Conservation (phyloP, 805 yeast species). For the Barnettozyma salicaria region DNA sequence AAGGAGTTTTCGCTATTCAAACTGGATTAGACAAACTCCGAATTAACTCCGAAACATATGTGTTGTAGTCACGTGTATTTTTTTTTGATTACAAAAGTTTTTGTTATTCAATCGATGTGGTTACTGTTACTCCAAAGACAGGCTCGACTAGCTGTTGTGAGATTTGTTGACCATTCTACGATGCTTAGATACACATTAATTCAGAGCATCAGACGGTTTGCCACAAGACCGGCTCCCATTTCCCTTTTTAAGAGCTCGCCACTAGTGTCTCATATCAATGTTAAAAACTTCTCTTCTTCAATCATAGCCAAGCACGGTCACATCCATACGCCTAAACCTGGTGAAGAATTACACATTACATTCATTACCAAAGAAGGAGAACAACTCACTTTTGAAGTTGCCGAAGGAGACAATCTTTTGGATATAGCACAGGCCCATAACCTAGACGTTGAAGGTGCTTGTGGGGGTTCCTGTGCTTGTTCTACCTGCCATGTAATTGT, state of each 20-base stretch:
- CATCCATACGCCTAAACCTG: slow-evolving; percentile 82
- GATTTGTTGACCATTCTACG: too few relatives aligned
- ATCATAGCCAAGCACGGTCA: slow-evolving; percentile 60
- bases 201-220: too few relatives aligned
- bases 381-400: slow-evolving; percentile 75
- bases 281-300: slow-evolving; percentile 28
- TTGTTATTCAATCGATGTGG: background rate
- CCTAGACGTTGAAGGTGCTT: slow-evolving; percentile 95
- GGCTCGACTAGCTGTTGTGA: too few relatives aligned
- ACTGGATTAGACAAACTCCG: background rate
- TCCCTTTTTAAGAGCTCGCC: too few relatives aligned
- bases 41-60: too few relatives aligned
- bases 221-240: too few relatives aligned
- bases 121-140: too few relatives aligned
- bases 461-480: slow-evolving; percentile 99
- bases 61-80: background rate
- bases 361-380: slow-evolving; percentile 89
- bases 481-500: slow-evolving; percentile 96
- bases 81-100: background rate
- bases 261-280: too few relatives aligned
- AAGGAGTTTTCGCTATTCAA: slow-evolving; percentile 4
- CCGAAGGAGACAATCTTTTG: slow-evolving; percentile 85
- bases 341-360: slow-evolving; percentile 83
- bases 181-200: too few relatives aligned
- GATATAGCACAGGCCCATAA: slow-evolving; percentile 94